Conservation (phyloP, 176 grass and related monocot genomes). For the Tillandsia fasciculata region DNA sequence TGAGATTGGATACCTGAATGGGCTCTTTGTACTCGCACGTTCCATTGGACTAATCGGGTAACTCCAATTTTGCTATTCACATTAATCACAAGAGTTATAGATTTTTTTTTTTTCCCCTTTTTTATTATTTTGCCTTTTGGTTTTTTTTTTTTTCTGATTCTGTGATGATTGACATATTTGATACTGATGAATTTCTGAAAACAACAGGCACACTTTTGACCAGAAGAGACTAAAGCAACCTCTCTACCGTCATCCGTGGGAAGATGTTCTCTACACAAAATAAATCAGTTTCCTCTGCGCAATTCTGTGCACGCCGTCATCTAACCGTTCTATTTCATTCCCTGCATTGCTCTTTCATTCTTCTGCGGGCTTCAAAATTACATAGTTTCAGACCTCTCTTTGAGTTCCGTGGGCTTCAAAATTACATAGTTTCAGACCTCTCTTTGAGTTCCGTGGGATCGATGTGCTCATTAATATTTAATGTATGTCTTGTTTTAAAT, state of each 20-base stretch:
- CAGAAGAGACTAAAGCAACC: slow-evolving; percentile 98
- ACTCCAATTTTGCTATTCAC: slow-evolving; percentile 10
- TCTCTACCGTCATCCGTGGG: slow-evolving; percentile 96
- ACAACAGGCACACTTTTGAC: slow-evolving; percentile 79
- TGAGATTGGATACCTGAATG: slow-evolving; percentile 92
- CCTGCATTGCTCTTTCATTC: slow-evolving; percentile 3
- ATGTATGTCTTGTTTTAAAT: too few species aligned
- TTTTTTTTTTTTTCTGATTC: slow-evolving; percentile 1
- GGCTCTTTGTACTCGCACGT: slow-evolving; percentile 91
- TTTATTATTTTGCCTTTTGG: background rate
- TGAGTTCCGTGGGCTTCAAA: background rate
- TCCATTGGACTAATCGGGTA: slow-evolving; percentile 93
- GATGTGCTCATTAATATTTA: too few species aligned
- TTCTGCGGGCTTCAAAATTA: slow-evolving; percentile 1
- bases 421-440: background rate
- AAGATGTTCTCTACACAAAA: slow-evolving; percentile 98
- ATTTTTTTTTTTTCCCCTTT: background rate
- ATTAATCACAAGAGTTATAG: too few species aligned
- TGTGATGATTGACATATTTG: background rate
- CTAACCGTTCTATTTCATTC: background rate
- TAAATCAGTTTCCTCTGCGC: slow-evolving; percentile 22
- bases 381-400: background rate
- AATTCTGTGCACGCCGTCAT: background rate
- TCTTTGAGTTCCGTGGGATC: background rate
- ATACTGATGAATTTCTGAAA: slow-evolving; percentile 10